Conservation (phyloP, 2,329 filamentous ascomycete genomes). For the Fusarium sp. region DNA sequence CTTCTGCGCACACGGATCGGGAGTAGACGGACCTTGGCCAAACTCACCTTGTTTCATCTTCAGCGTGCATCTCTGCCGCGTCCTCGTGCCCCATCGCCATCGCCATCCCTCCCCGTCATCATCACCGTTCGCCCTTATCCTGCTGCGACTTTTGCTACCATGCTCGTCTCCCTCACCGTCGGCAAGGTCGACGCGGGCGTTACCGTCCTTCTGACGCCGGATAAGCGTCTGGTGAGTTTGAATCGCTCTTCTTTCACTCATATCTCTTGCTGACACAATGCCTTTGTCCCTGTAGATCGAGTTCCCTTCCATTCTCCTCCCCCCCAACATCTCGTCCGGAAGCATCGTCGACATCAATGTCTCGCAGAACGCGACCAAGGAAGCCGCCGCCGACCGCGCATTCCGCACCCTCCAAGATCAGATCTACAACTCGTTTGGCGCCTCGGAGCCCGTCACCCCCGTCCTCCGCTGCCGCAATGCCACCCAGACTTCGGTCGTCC, state of each 20-base stretch:
- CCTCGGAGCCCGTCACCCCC: slow-evolving; percentile 80
- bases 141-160: slow-evolving; percentile 56
- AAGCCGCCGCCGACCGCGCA: slow-evolving; percentile 77
- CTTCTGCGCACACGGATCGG: neutral
- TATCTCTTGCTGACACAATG: slow-evolving; percentile 34
- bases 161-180: slow-evolving; percentile 98
- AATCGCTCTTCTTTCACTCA: neutral
- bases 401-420: slow-evolving; percentile 90
- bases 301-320: slow-evolving; percentile 96
- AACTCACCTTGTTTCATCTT: slow-evolving; percentile 7
- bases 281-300: slow-evolving; percentile 77
- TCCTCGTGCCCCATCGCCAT: slow-evolving; percentile 2
- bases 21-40: neutral
- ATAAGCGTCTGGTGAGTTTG: slow-evolving; percentile 87
- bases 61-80: slow-evolving; percentile 1
- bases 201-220: slow-evolving; percentile 94
- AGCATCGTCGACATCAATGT: slow-evolving; percentile 99
- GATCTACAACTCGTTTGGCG: slow-evolving; percentile 89
- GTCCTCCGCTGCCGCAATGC: slow-evolving; percentile 93
- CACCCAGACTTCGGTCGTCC: slow-evolving; percentile 96
- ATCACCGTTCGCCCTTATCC: slow-evolving; percentile 9
- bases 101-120: slow-evolving; percentile 2
- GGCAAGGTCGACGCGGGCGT: slow-evolving; percentile 99
- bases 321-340: slow-evolving; percentile 93
- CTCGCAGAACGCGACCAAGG: slow-evolving; percentile 83